Percentiles rank a stretch among this genome's conserved stretches.
phyloP scores from a whole-genome alignment of 352 stramenopile species.

The Phytophthora kernoviae region DNA sequence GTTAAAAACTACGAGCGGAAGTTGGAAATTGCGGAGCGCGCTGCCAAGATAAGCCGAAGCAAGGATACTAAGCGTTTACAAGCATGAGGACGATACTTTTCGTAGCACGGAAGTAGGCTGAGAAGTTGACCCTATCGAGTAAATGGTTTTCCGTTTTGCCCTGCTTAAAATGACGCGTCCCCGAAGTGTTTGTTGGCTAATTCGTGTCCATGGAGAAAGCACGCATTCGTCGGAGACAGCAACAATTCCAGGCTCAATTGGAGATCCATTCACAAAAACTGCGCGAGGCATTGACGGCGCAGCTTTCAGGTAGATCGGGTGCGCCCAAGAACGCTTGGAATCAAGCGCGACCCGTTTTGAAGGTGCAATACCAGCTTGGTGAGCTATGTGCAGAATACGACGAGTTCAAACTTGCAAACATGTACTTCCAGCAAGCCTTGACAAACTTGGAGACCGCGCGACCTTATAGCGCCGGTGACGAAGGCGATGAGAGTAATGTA shows the following conservation, averaged over 20 bases:
- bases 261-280: conserved; percentile 29
- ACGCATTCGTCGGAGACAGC: conserved; percentile 23
- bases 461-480: not conserved
- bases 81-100: not conserved
- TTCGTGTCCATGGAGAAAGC: conserved; percentile 49
- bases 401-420: conserved; percentile 33
- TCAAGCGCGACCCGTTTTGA: conserved; percentile 20
- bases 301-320: conserved; percentile 5
- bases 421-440: conserved; percentile 45
- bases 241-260: conserved; percentile 42
- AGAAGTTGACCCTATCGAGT: not conserved
- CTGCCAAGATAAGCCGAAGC: conserved; percentile 54
- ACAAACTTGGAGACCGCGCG: conserved; percentile 10
- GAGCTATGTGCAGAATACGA: conserved; percentile 37
- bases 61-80: conserved; percentile 28
- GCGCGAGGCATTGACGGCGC: conserved; percentile 6
- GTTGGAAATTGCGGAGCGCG: conserved; percentile 92
- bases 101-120: not conserved
- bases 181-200: too few relatives aligned
- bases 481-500: conserved; percentile 2
- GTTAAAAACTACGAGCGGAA: conserved; percentile 94
- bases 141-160: too few relatives aligned
- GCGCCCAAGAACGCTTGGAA: conserved; percentile 2
- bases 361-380: conserved; percentile 41
- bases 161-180: too few relatives aligned